Evolutionary conservation across 192 early-diverging fungal genomes (phyloP), one percentile per base, ranked within the genome.

Genomic region (Phycomyces blakesleeanus): DNA sequence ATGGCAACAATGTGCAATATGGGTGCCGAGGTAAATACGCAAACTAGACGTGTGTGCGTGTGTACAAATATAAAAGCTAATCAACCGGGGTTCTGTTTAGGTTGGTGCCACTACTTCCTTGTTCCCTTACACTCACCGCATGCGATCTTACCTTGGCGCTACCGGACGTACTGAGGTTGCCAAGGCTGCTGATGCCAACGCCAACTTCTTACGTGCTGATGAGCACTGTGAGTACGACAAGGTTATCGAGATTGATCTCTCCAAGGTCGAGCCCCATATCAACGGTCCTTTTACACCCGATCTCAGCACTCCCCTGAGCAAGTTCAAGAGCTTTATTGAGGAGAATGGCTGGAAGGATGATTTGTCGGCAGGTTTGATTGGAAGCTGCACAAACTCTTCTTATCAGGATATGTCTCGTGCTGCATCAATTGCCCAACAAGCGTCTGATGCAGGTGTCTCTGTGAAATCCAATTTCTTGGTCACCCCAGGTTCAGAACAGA

Each of bases 1-100:
- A 97, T 98, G 96, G 97, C 95, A 8, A 99, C 97, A 24, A 98
- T 99, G 61, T 97, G 94, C 79, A 99, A 99, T 79, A 99, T 99
- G 97, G 96, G 97, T 50, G 97, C 97, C 42, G 97, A 99, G 63
- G 82, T 61, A 71, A 49, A 52, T 26, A 49, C 20, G 22, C 9
- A 20, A 15, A 40, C 8, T 20, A 20, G 8, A 20, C 3, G 24
- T 22, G 1, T 22, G 2, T 0, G 20, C 24, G 20, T 6, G 34
- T 12, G 22, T 49, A 2, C 39, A 47, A 29, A n/a, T n/a, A n/a
- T n/a, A n/a, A n/a, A n/a, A 34, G 22, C 25, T 42, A 44, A 24
- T 5, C 25, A 21, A 6, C 12, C 9, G 1, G 22, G 25, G 9
- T 51, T 18, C n/a, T n/a, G n/a, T n/a, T 3, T 65, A 75, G 78